Conservation (phyloP, 2,329 filamentous ascomycete species). For the Microdochium nivale region DNA sequence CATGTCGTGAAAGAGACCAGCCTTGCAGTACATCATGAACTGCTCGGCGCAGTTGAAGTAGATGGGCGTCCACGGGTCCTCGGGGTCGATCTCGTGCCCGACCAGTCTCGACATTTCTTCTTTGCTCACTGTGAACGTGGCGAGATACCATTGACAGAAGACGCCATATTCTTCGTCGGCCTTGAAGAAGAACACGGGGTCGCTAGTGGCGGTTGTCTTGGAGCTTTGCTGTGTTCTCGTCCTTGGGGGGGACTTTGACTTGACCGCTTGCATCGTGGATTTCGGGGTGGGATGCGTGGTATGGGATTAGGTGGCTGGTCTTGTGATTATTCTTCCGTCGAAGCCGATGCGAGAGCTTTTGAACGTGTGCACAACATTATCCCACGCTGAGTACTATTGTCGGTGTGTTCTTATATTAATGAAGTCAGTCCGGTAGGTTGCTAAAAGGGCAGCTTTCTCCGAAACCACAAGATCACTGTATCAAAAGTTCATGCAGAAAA, state of each 20-base stretch:
- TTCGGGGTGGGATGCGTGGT: no score
- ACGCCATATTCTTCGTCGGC: constrained; percentile 19
- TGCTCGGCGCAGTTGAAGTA: constrained; percentile 27
- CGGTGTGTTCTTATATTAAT: no score
- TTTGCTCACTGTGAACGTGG: constrained; percentile 6
- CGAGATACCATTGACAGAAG: constrained; percentile 26
- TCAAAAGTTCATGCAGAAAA: no score
- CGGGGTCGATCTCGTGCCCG: constrained; percentile 11
- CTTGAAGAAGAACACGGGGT: constrained; percentile 20
- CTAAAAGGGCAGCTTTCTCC: no score
- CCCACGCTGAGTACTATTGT: no score
- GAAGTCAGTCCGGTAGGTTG: no score
- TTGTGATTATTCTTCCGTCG: no score
- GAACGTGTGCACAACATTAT: no score
- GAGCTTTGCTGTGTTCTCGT: not conserved
- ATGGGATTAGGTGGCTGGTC: no score
- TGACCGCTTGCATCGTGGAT: not conserved
- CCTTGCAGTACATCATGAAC: constrained; percentile 34
- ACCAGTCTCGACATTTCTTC: constrained; percentile 16
- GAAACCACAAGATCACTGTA: no score
- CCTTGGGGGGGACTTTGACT: not conserved
- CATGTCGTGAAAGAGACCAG: constrained; percentile 22
- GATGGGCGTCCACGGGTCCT: constrained; percentile 10
- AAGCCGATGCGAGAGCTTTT: no score
- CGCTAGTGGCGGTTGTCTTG: not conserved